Percentiles rank a stretch among this genome's conserved stretches.
phyloP scores from a whole-genome alignment of 2,329 filamentous ascomycete species.

The Sclerotiophoma versabilis region DNA sequence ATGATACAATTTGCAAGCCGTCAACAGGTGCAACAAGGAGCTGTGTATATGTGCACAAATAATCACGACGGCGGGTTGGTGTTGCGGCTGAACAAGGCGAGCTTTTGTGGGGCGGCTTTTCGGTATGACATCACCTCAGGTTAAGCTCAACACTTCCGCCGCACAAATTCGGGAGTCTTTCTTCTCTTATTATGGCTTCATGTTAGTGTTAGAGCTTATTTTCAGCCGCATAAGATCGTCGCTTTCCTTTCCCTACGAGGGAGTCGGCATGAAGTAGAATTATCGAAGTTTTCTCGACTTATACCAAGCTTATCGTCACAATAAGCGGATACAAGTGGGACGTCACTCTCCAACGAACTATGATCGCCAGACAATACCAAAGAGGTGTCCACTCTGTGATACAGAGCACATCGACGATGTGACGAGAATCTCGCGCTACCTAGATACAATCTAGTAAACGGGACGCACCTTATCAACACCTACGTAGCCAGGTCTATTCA shows the following conservation, averaged over 20 bases:
- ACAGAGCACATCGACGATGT: conserved; percentile 11
- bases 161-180: conserved; percentile 4
- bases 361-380: conserved; percentile 7
- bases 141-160: conserved; percentile 3
- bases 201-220: conserved; percentile 10
- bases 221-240: conserved; percentile 19
- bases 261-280: background rate
- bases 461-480: background rate
- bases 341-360: conserved; percentile 5
- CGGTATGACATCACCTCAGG: conserved; percentile 3
- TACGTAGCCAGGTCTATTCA: background rate
- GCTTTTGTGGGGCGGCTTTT: background rate
- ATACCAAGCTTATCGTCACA: conserved; percentile 11
- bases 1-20: no score
- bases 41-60: conserved; percentile 7
- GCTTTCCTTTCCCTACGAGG: background rate
- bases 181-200: background rate
- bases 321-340: conserved; percentile 5
- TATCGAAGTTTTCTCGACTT: conserved; percentile 6
- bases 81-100: conserved; percentile 15
- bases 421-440: background rate
- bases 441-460: background rate
- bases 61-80: background rate
- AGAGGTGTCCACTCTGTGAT: background rate
- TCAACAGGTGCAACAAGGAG: no score